Evolutionary conservation across 768 basidiomycete genomes (phyloP).

Genomic region (Tylopilus subfusipes): DNA sequence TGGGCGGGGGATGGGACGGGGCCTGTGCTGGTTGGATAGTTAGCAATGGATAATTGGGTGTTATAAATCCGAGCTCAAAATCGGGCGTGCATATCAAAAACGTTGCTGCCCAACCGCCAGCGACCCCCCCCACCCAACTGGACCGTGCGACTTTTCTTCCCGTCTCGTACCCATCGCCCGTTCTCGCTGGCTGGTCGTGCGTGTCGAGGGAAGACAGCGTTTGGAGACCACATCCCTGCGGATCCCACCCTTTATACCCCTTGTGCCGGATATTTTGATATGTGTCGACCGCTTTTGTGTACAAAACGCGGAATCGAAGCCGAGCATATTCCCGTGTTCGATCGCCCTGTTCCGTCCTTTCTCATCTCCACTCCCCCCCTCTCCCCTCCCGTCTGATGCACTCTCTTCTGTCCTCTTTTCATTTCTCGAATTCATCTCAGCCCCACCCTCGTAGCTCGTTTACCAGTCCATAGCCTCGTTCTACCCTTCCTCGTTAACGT

Average conservation of each 20-base stretch:
- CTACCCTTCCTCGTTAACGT: no score
- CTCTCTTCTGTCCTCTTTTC: neutral
- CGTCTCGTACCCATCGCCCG: conserved; percentile 9
- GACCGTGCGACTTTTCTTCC: conserved; percentile 29
- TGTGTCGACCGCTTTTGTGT: conserved; percentile 17
- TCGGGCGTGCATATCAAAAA: conserved; percentile 34
- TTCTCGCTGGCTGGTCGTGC: neutral
- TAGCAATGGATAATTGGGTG: conserved; percentile 20
- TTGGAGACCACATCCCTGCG: neutral
- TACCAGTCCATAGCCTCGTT: no score
- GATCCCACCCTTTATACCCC: conserved; percentile 14
- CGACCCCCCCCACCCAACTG: conserved; percentile 12
- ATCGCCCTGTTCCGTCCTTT: conserved; percentile 10
- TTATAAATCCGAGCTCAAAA: conserved; percentile 33
- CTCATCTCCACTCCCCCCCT: neutral
- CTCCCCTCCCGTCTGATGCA: neutral
- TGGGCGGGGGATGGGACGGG: neutral
- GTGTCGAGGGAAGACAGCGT: conserved; percentile 4
- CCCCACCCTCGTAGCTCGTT: no score
- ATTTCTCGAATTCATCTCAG: neutral
- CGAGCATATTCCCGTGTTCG: conserved; percentile 18
- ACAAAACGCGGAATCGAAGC: conserved; percentile 17
- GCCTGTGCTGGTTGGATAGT: neutral
- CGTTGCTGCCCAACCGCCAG: conserved; percentile 22
- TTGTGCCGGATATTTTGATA: conserved; percentile 13